Conservation (phyloP, 1,284 basidiomycete species). For the Abortiporus biennis region DNA sequence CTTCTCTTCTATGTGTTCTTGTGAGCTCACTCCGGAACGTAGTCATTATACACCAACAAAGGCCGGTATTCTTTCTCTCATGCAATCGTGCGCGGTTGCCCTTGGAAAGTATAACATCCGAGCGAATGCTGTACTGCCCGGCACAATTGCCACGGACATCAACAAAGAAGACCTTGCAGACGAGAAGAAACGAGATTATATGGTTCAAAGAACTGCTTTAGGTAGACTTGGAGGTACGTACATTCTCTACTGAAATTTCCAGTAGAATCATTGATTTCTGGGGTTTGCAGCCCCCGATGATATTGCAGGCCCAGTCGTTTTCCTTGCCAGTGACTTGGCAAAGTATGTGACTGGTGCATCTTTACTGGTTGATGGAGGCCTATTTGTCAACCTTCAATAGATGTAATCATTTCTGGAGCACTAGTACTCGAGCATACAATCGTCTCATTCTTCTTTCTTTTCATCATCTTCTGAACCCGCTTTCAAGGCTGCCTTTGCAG, state of each 20-base stretch:
- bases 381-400: constrained; percentile 80
- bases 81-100: constrained; percentile 80
- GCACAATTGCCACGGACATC: constrained; percentile 76
- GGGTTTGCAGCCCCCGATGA: constrained; percentile 52
- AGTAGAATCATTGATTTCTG: constrained; percentile 7
- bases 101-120: constrained; percentile 73
- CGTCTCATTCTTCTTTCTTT: not conserved
- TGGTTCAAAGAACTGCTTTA: constrained; percentile 63
- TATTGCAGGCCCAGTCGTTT: constrained; percentile 73
- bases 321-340: constrained; percentile 71
- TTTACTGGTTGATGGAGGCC: constrained; percentile 72
- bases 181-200: constrained; percentile 53
- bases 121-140: constrained; percentile 62
- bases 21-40: constrained; percentile 3
- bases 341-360: constrained; percentile 69
- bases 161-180: constrained; percentile 74
- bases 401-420: no score
- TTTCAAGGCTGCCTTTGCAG: constrained; percentile 37
- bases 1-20: not conserved
- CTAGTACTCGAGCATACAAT: no score
- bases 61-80: constrained; percentile 73
- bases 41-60: constrained; percentile 82
- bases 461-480: no score
- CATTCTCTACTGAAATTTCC: not conserved
- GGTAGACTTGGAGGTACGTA: constrained; percentile 56